Evolutionary conservation across 768 basidiomycete genomes (phyloP).

Genomic region (Mycena filopes): DNA sequence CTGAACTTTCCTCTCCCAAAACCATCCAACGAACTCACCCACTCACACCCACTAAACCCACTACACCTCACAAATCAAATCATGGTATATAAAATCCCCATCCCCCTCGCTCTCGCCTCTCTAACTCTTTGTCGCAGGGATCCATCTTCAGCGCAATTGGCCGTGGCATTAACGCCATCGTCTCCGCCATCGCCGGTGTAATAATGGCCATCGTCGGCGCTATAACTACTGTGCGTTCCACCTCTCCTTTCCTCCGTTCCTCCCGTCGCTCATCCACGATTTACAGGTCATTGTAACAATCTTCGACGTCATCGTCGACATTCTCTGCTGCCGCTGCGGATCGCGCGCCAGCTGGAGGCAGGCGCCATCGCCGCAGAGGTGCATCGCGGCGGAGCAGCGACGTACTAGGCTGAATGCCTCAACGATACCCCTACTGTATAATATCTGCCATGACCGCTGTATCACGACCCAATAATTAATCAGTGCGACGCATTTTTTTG

Average conservation of each 20-base stretch:
- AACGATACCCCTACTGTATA: constrained; percentile 3
- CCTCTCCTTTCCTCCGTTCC: not conserved
- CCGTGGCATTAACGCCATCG: constrained; percentile 64
- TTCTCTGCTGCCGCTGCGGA: constrained; percentile 63
- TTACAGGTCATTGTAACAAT: constrained; percentile 73
- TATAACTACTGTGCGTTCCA: constrained; percentile 64
- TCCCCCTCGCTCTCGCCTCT: not conserved
- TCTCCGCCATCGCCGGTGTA: constrained; percentile 68
- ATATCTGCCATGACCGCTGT: not conserved
- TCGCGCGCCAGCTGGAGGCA: constrained; percentile 34
- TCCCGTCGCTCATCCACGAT: not conserved
- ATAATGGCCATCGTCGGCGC: constrained; percentile 69
- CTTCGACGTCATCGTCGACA: constrained; percentile 68
- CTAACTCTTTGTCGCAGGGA: constrained; percentile 5
- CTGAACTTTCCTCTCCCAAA: not conserved
- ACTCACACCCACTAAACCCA: not conserved
- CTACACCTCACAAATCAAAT: constrained; percentile 2
- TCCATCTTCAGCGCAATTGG: constrained; percentile 68
- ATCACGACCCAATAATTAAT: too few species aligned
- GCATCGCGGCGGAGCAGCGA: not conserved
- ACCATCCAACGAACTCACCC: not conserved
- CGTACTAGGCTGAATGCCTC: not conserved
- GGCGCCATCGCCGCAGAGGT: not conserved
- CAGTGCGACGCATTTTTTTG: too few species aligned
- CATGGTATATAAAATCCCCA: constrained; percentile 10